Base-by-base conservation (phyloP, 1,284 basidiomycete genomes). In the Boletus smithii region DNA sequence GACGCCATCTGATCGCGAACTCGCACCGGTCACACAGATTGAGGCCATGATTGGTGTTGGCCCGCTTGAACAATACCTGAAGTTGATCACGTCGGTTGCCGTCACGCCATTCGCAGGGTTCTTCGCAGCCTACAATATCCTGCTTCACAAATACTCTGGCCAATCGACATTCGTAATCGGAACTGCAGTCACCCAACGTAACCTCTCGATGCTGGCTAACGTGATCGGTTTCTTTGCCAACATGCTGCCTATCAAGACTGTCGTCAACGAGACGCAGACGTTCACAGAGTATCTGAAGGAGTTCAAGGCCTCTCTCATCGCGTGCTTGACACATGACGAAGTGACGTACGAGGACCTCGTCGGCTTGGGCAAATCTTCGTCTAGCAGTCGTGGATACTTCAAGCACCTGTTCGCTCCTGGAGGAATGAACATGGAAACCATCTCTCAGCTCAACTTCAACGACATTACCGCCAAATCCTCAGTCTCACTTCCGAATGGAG, bases 321-420 rank as follows among this genome's bases (percentile, higher is more conserved):
- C 39, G 1, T 53, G 54, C 32, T 40, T 64, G 20, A 38, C 44
- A 2, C 55, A 64, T 23, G 60, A 59, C 29, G 62, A 64, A 14
- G 60, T 62, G 39, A 62, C 51, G 4, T 65, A 63, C 35, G 63
- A 65, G 40, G 61, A 63, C 42, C 58, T 63, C 13, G 61, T 65
- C 23, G 45, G 41, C 16, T 46, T 65, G 6, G 51, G 59, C 23
- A 63, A 56, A 37, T 55, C 55, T 1, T 51, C 57, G 10, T 49
- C 59, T 14, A 42, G 50, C n/a, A 50, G 43, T n/a, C 61, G 61
- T 17, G 61, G 63, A 47, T 65, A 62, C 55, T 63, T 65, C 51
- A 63, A 63, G 38, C 61, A 63, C 42, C 39, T 63, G 17, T 63
- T 63, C 50, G 61, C 63, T 33, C 55, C 55, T 1, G 59, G 61